These are phyloP conservation scores for Telopea speciosissima DNA, from an alignment of 177 flowering plant species.

Conservation along the genomic window DNA sequence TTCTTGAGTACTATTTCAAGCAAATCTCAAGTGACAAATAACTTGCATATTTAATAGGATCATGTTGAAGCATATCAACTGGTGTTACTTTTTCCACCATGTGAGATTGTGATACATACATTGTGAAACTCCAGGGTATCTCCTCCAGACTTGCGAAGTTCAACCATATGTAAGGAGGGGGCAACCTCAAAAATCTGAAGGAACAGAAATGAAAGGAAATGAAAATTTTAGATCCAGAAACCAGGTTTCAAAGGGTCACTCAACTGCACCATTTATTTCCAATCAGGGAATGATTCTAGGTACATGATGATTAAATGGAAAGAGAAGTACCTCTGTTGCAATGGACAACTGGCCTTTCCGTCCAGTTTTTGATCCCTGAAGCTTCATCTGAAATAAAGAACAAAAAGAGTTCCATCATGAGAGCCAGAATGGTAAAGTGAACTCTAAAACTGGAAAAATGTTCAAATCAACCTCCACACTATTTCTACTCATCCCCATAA, in stretches of 20 bases:
- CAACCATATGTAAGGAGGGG: constrained; percentile 92
- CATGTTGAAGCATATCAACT: not conserved
- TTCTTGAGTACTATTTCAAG: not conserved
- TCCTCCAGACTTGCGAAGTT: constrained; percentile 89
- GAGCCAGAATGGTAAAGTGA: not conserved
- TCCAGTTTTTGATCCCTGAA: constrained; percentile 83
- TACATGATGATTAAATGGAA: not conserved
- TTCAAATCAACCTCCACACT: not conserved
- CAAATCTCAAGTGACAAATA: not conserved
- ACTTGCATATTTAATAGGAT: not conserved
- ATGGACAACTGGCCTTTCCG: constrained; percentile 90
- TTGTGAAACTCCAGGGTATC: constrained; percentile 99
- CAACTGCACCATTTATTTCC: not conserved
- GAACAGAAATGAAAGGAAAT: constrained; percentile 3
- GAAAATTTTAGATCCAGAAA: not conserved
- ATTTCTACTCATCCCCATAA: not conserved
- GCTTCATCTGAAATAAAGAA: constrained; percentile 58
- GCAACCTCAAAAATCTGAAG: constrained; percentile 90
- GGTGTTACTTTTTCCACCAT: not conserved
- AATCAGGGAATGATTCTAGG: not conserved
- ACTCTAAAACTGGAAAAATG: not conserved
- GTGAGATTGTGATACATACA: constrained; percentile 33
- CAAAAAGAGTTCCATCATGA: constrained; percentile 3
- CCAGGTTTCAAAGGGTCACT: not conserved
- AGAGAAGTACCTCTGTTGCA: constrained; percentile 74